Evolutionary conservation across 2,329 filamentous ascomycete genomes (phyloP).

Genomic region (Exophiala sp.): DNA sequence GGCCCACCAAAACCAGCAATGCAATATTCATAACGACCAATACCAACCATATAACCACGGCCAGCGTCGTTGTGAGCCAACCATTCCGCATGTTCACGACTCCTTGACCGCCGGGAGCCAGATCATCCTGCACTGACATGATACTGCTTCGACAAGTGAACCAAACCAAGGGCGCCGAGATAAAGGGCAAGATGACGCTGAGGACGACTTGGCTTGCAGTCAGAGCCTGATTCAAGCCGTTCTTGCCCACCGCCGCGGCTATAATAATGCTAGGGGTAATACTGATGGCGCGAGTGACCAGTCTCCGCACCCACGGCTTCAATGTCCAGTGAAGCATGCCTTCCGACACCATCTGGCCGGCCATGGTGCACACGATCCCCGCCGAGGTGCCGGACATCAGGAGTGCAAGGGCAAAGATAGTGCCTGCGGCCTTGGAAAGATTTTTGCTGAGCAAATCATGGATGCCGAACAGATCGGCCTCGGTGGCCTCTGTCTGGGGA

Average conservation of each 20-base stretch:
- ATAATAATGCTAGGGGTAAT: conserved; percentile 80
- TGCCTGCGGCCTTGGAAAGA: conserved; percentile 69
- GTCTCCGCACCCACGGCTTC: conserved; percentile 69
- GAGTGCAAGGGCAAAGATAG: conserved; percentile 75
- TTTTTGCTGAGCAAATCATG: conserved; percentile 63
- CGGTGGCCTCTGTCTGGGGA: conserved; percentile 52
- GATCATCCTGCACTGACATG: conserved; percentile 58
- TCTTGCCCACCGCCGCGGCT: conserved; percentile 66
- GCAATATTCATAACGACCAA: conserved; percentile 77
- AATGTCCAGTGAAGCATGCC: conserved; percentile 71
- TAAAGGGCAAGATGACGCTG: conserved; percentile 72
- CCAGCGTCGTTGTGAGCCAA: conserved; percentile 56
- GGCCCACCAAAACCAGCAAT: conserved; percentile 58
- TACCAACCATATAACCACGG: conserved; percentile 62
- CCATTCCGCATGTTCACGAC: conserved; percentile 63
- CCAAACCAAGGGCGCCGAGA: conserved; percentile 76
- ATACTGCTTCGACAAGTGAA: conserved; percentile 74
- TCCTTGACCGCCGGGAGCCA: conserved; percentile 9
- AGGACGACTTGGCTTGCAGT: conserved; percentile 73
- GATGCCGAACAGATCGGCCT: conserved; percentile 78
- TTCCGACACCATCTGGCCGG: conserved; percentile 83
- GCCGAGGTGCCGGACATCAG: conserved; percentile 74
- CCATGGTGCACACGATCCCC: conserved; percentile 74
- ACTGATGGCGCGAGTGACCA: conserved; percentile 71
- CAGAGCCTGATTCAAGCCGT: conserved; percentile 64